Evolutionary conservation across 352 stramenopile genomes (phyloP), one percentile per base, ranked within the genome.

Genomic region (Albugo laibachii): DNA sequence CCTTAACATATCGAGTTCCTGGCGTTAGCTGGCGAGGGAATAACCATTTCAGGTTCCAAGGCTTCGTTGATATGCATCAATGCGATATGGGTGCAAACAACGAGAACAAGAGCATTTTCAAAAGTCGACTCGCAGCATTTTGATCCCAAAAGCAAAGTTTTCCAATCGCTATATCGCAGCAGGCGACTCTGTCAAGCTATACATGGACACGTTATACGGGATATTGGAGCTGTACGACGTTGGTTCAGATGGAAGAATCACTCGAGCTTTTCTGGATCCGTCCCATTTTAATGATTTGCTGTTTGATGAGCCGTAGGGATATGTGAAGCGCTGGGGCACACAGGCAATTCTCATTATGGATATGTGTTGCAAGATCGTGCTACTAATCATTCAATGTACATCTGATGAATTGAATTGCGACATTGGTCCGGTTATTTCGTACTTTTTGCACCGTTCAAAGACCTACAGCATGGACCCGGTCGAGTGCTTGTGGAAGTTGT

Each of bases 11-110:
- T 48, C 2, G 54, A 34, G 1, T 93, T 92, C 45, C 55, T 92
- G 1, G 10, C 64, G 0, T 69, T 68, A 31, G 71, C 74, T 1
- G 39, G 57, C 10, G 20, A 55, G 10, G 82, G 93, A 57, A 62
- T 93, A 13, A 15, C n/a, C 31, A 11, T 67, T 66, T 50, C 74
- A 92, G 53, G 65, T 84, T 5, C 51, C 48, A 1, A 66, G 81
- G 0, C 53, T 94, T 47, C 60, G 63, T 24, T 77, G 81, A 50
- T 85, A 71, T 53, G 79, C 79, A 91, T 68, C 48, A 76, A 93
- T 47, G 70, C 75, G 10, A 83, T 93, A 14, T 94, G 82, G 82
- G 80, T 10, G 82, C 73, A 24, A 93, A 93, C 64, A 94, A 94
- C 54, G 82, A 94, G 53, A 92, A 92, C 57, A 70, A 88, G 53